phyloP scores from a whole-genome alignment of 1,284 basidiomycete species.

The Albatrellus sp. region DNA sequence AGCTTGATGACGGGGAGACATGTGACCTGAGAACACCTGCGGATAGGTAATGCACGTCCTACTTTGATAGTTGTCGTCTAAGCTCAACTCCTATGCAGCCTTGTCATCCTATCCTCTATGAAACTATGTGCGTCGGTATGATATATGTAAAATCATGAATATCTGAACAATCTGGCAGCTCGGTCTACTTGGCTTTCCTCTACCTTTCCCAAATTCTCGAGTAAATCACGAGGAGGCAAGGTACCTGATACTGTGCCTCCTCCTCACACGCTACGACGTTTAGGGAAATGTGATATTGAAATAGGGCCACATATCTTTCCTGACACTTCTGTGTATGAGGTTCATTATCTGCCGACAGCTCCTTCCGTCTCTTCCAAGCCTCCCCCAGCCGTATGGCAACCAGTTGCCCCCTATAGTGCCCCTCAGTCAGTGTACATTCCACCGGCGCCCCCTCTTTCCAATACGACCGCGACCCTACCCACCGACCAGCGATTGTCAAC shows the following conservation, averaged over 20 bases:
- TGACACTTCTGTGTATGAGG: constrained; percentile 56
- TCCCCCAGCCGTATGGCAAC: constrained; percentile 13
- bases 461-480: constrained; percentile 1
- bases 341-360: constrained; percentile 32
- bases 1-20: constrained; percentile 20
- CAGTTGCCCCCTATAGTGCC: constrained; percentile 14
- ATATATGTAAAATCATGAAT: background rate
- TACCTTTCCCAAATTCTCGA: constrained; percentile 64
- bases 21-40: constrained; percentile 28
- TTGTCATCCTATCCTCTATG: constrained; percentile 48
- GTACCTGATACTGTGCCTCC: constrained; percentile 33
- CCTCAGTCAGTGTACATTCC: constrained; percentile 8
- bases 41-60: constrained; percentile 36
- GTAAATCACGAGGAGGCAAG: constrained; percentile 41
- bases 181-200: constrained; percentile 53
- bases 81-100: constrained; percentile 5
- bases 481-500: constrained; percentile 16
- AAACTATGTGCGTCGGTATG: constrained; percentile 47
- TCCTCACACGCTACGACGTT: constrained; percentile 48
- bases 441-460: constrained; percentile 1
- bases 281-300: constrained; percentile 53
- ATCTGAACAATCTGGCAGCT: constrained; percentile 25
- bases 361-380: constrained; percentile 9
- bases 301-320: constrained; percentile 62
- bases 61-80: background rate